These are phyloP conservation scores for Elsinoe arachidis DNA, from an alignment of 2,329 filamentous ascomycete species.

Conservation along the genomic window DNA sequence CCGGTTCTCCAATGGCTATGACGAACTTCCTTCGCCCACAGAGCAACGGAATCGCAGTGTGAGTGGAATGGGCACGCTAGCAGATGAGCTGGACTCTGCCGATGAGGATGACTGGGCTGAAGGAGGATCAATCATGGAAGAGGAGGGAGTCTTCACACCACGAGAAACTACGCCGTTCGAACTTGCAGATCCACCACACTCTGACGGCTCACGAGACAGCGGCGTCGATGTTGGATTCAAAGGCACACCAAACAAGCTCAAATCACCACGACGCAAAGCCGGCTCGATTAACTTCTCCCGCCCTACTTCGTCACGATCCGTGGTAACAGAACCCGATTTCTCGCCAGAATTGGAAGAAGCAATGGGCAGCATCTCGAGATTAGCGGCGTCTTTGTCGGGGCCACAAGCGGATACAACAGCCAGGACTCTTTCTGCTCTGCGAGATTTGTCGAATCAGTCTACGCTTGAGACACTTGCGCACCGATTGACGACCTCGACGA, in stretches of 20 bases:
- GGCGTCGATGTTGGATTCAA: slow-evolving; percentile 37
- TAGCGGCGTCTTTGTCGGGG: slow-evolving; percentile 18
- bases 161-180: neutral
- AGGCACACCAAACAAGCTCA: slow-evolving; percentile 2
- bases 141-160: neutral
- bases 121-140: slow-evolving; percentile 23
- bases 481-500: slow-evolving; percentile 28
- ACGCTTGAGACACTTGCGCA: slow-evolving; percentile 27
- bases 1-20: slow-evolving; percentile 24
- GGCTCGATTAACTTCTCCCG: slow-evolving; percentile 24
- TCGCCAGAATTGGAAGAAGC: slow-evolving; percentile 28
- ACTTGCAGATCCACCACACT: slow-evolving; percentile 10
- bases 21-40: slow-evolving; percentile 32
- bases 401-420: slow-evolving; percentile 27
- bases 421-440: slow-evolving; percentile 24
- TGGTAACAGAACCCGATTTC: slow-evolving; percentile 27
- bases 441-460: slow-evolving; percentile 29
- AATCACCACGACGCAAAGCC: slow-evolving; percentile 16
- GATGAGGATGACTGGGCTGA: slow-evolving; percentile 37
- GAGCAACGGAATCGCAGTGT: slow-evolving; percentile 26
- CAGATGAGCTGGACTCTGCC: slow-evolving; percentile 70
- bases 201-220: slow-evolving; percentile 36
- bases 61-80: slow-evolving; percentile 65
- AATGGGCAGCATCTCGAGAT: slow-evolving; percentile 26
- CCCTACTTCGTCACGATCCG: slow-evolving; percentile 11